phyloP scores from a whole-genome alignment of 106 monocot species.

The Vanilla planifolia region DNA sequence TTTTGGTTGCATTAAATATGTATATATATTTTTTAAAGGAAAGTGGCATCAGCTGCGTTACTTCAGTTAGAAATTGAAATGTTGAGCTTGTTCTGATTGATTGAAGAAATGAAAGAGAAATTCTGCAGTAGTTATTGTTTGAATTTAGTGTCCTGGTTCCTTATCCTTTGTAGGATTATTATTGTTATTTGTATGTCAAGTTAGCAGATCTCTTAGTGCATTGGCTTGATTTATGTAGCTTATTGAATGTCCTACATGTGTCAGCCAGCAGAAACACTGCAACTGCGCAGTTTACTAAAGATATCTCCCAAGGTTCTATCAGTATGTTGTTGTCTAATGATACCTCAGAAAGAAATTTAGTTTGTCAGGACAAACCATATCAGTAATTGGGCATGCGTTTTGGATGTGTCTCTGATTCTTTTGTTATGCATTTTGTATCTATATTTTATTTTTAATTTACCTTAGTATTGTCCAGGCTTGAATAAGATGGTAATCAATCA shows the following conservation, averaged over 20 bases:
- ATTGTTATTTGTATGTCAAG: not conserved
- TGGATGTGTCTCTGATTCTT: too few species aligned
- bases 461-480: slow-evolving; percentile 45
- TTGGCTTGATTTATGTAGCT: too few species aligned
- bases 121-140: not conserved
- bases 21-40: not conserved
- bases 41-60: not conserved
- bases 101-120: not conserved
- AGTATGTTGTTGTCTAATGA: too few species aligned
- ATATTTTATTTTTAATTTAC: not conserved
- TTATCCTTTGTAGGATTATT: not conserved
- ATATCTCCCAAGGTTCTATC: too few species aligned
- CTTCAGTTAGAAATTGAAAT: too few species aligned
- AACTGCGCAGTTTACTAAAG: too few species aligned
- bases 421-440: not conserved
- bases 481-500: slow-evolving; percentile 99
- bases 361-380: too few species aligned
- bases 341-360: too few species aligned
- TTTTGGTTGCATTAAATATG: too few species aligned
- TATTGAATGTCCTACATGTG: too few species aligned
- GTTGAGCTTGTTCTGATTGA: not conserved
- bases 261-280: too few species aligned
- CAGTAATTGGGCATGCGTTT: too few species aligned
- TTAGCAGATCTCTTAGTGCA: not conserved
- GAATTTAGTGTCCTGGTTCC: not conserved